These are phyloP conservation scores for Aspergillus intermedius DNA, from an alignment of 2,329 filamentous ascomycete genomes.

Conservation along the genomic window DNA sequence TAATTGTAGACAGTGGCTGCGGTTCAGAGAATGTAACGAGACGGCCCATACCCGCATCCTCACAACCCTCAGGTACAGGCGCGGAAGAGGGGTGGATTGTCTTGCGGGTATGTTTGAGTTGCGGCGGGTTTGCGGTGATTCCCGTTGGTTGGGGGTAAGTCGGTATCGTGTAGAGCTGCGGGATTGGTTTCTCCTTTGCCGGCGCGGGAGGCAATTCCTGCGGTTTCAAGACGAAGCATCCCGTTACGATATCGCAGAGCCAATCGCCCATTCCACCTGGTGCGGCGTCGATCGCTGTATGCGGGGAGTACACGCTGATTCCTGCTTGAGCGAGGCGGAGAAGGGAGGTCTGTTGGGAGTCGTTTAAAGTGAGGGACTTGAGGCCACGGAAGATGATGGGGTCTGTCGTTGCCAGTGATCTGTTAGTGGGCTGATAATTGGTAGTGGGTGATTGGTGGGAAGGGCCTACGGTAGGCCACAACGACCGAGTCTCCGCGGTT, in stretches of 20 bases:
- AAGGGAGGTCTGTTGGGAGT: constrained; percentile 81
- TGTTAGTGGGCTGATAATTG: not conserved
- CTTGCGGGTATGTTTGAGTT: constrained; percentile 46
- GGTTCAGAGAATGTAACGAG: constrained; percentile 50
- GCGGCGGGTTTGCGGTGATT: constrained; percentile 25
- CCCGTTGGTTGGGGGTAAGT: constrained; percentile 30
- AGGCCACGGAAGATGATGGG: constrained; percentile 93
- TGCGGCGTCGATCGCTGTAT: constrained; percentile 88
- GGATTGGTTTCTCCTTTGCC: constrained; percentile 13
- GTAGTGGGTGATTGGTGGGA: not conserved
- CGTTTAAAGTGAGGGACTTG: constrained; percentile 76
- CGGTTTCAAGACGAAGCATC: constrained; percentile 24
- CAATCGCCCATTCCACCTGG: constrained; percentile 83
- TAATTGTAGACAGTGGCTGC: constrained; percentile 51
- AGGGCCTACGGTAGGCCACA: constrained; percentile 72
- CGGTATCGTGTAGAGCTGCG: constrained; percentile 33
- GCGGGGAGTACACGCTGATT: constrained; percentile 91
- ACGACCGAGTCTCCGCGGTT: constrained; percentile 67
- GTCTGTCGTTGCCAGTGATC: constrained; percentile 49
- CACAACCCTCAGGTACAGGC: constrained; percentile 31
- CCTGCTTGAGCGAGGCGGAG: constrained; percentile 75
- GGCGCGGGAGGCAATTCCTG: constrained; percentile 1
- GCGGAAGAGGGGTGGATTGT: constrained; percentile 47
- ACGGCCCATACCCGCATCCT: constrained; percentile 56
- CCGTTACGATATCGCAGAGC: constrained; percentile 79